phyloP scores from a whole-genome alignment of 768 basidiomycete genomes.

The Hypholoma sublateritium region DNA sequence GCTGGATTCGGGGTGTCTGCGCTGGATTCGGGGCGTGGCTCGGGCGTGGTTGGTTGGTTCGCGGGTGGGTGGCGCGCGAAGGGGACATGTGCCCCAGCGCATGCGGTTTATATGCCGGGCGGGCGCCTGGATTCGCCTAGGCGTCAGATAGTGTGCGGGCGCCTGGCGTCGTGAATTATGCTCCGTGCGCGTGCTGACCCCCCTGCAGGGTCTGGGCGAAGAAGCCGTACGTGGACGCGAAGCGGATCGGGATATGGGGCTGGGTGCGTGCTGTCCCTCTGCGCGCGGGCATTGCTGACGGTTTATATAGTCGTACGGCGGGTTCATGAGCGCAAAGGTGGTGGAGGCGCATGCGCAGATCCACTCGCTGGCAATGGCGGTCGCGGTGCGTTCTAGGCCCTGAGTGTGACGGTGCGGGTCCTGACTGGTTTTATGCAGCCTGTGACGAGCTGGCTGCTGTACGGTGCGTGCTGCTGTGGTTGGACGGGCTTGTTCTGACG shows the following conservation, averaged over 20 bases:
- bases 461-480: slow-evolving; percentile 48
- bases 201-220: slow-evolving; percentile 71
- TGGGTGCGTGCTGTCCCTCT: slow-evolving; percentile 67
- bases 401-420: not conserved
- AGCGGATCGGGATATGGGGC: slow-evolving; percentile 94
- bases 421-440: slow-evolving; percentile 44
- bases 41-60: no score
- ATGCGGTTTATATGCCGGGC: no score
- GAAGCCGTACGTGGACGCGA: slow-evolving; percentile 85
- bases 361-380: slow-evolving; percentile 87
- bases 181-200: not conserved
- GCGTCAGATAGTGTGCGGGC: no score
- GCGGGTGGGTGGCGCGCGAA: no score
- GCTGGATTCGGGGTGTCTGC: no score
- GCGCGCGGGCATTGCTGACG: not conserved
- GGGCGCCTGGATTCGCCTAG: no score
- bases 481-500: not conserved
- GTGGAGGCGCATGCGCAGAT: slow-evolving; percentile 88
- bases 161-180: no score
- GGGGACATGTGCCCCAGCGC: no score
- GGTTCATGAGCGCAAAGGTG: slow-evolving; percentile 93
- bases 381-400: slow-evolving; percentile 56
- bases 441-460: slow-evolving; percentile 84
- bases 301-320: slow-evolving; percentile 79
- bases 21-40: no score